Conservation (phyloP, 108 stramenopile genomes). For the Pseudonitzschia delicatissima region DNA sequence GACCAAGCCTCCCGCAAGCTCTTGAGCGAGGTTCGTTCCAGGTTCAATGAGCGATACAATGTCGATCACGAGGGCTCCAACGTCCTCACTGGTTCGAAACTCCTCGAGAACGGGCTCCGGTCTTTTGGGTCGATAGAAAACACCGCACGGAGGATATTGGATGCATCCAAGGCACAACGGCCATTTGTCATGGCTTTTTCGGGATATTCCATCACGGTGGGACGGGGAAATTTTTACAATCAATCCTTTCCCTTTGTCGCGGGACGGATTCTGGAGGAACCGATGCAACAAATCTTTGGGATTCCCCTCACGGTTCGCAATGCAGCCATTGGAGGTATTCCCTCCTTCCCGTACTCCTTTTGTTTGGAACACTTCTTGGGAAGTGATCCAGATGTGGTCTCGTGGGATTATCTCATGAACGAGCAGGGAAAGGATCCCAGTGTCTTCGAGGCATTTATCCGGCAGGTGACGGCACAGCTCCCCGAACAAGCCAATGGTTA, state of each 20-base stretch:
- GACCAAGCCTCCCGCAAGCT: too few relatives aligned
- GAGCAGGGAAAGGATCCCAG: conserved; percentile 46
- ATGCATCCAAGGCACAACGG: conserved; percentile 33
- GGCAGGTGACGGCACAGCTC: conserved; percentile 52
- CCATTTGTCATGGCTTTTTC: conserved; percentile 57
- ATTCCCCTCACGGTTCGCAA: conserved; percentile 64
- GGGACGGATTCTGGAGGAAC: conserved; percentile 45
- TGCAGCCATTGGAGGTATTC: conserved; percentile 85
- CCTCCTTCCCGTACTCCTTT: conserved; percentile 87
- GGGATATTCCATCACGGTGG: conserved; percentile 84
- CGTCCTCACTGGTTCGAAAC: not conserved
- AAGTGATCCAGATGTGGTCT: conserved; percentile 60
- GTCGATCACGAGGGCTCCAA: not conserved
- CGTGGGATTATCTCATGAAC: conserved; percentile 90
- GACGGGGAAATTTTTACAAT: conserved; percentile 76
- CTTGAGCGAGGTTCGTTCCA: not conserved
- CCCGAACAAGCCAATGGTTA: conserved; percentile 64
- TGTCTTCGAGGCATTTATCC: conserved; percentile 75
- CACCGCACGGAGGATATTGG: conserved; percentile 50
- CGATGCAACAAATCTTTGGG: conserved; percentile 36
- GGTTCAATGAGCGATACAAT: not conserved
- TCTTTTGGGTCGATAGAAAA: conserved; percentile 35
- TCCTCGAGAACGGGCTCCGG: conserved; percentile 21
- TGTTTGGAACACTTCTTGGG: conserved; percentile 79
- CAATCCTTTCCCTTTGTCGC: conserved; percentile 80